phyloP scores from a whole-genome alignment of 1,284 basidiomycete species.

The Leccinum pseudoinsigne region DNA sequence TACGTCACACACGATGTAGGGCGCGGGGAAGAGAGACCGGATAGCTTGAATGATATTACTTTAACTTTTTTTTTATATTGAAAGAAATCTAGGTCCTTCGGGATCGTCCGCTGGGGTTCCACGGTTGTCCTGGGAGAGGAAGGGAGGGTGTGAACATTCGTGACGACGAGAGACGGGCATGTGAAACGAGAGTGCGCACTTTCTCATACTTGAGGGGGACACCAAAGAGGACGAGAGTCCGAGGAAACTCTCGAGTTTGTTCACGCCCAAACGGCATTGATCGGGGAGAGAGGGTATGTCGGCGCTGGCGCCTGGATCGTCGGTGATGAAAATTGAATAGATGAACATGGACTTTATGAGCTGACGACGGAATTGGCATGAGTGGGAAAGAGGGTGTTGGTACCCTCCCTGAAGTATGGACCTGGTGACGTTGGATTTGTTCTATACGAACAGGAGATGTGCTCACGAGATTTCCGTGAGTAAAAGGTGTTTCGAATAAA shows the following conservation, averaged over 20 bases:
- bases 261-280: slow-evolving; percentile 92
- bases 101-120: slow-evolving; percentile 92
- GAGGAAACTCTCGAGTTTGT: slow-evolving; percentile 88
- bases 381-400: slow-evolving; percentile 83
- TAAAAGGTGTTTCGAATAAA: neutral
- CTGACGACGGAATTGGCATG: slow-evolving; percentile 77
- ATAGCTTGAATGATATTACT: slow-evolving; percentile 83
- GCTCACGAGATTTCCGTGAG: slow-evolving; percentile 32
- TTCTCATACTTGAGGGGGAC: slow-evolving; percentile 87
- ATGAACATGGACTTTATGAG: slow-evolving; percentile 93
- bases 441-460: slow-evolving; percentile 1
- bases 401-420: slow-evolving; percentile 93
- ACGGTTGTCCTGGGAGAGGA: slow-evolving; percentile 61
- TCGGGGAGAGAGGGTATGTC: slow-evolving; percentile 80
- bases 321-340: slow-evolving; percentile 97
- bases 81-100: slow-evolving; percentile 56
- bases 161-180: neutral
- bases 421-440: slow-evolving; percentile 27
- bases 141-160: neutral
- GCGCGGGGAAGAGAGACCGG: slow-evolving; percentile 72
- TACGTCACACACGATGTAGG: slow-evolving; percentile 93
- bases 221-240: slow-evolving; percentile 90
- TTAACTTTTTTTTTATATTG: too few relatives aligned
- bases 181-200: slow-evolving; percentile 44
- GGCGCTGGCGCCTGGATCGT: slow-evolving; percentile 83